phyloP scores from a whole-genome alignment of 371 early-diverging fungal species.

The Apophysomyces ossiformis region DNA sequence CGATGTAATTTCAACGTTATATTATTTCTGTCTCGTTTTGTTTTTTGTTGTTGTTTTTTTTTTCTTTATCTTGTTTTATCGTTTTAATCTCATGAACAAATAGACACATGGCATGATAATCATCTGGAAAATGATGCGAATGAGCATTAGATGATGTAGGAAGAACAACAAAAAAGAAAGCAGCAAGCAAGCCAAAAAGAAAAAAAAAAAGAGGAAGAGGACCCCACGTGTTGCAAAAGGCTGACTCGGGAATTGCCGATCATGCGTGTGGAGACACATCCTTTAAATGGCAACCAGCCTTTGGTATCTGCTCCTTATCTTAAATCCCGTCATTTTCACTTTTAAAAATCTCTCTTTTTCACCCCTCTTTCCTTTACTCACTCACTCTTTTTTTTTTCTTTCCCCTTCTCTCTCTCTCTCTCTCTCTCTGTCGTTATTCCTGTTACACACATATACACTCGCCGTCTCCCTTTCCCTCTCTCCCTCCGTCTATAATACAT shows the following conservation, averaged over 20 bases:
- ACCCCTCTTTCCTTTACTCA: neutral
- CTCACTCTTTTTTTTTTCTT: slow-evolving; percentile 3
- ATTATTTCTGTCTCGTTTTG: neutral
- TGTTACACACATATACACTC: neutral
- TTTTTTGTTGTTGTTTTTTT: no score
- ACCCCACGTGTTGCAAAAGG: neutral
- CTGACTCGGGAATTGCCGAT: slow-evolving; percentile 5
- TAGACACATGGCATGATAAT: neutral
- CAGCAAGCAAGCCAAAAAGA: no score
- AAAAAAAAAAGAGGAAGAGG: no score
- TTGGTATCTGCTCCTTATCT: neutral
- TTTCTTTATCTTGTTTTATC: neutral
- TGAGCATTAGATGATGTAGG: no score
- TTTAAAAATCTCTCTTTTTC: neutral
- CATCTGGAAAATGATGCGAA: no score
- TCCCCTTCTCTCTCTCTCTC: neutral
- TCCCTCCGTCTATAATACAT: no score
- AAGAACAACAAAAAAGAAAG: neutral
- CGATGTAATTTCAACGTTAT: slow-evolving; percentile 1
- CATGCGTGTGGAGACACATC: slow-evolving; percentile 1
- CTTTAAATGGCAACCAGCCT: slow-evolving; percentile 8
- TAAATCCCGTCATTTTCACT: slow-evolving; percentile 1
- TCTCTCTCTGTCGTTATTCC: neutral
- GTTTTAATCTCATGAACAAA: slow-evolving; percentile 8
- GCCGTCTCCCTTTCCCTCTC: no score